These are phyloP conservation scores for Boletus speciosus DNA, from an alignment of 768 basidiomycete species.

Conservation along the genomic window DNA sequence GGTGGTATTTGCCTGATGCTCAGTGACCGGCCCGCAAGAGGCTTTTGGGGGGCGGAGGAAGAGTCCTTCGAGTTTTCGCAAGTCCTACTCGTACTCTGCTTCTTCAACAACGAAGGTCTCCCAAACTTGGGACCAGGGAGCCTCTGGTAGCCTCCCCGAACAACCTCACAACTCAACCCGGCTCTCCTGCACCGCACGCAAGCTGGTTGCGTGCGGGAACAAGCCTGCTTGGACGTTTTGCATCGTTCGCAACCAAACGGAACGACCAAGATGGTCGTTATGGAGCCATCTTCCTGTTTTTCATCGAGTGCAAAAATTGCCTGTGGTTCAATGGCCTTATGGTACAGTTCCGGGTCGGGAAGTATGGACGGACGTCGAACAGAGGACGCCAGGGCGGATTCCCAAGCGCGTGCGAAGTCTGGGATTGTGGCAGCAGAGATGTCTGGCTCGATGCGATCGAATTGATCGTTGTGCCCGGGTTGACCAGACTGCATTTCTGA, in stretches of 20 bases:
- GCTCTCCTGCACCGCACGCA: conserved; percentile 23
- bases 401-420: conserved; percentile 22
- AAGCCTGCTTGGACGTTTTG: conserved; percentile 6
- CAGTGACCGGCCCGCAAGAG: neutral
- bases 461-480: neutral
- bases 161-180: neutral
- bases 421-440: conserved; percentile 1
- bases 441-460: neutral
- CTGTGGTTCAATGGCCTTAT: conserved; percentile 16
- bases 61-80: neutral
- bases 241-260: conserved; percentile 20
- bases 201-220: conserved; percentile 25
- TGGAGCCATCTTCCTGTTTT: conserved; percentile 4
- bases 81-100: neutral
- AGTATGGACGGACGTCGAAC: conserved; percentile 28
- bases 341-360: conserved; percentile 17
- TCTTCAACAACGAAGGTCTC: neutral
- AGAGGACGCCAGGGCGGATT: conserved; percentile 5
- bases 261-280: conserved; percentile 21
- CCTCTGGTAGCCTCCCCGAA: conserved; percentile 15
- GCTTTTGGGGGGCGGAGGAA: neutral
- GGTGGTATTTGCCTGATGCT: neutral
- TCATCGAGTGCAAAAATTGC: conserved; percentile 29
- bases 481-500: conserved; percentile 10
- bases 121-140: conserved; percentile 23